phyloP scores from a whole-genome alignment of 345 rosid species.

The Corymbia maculata region DNA sequence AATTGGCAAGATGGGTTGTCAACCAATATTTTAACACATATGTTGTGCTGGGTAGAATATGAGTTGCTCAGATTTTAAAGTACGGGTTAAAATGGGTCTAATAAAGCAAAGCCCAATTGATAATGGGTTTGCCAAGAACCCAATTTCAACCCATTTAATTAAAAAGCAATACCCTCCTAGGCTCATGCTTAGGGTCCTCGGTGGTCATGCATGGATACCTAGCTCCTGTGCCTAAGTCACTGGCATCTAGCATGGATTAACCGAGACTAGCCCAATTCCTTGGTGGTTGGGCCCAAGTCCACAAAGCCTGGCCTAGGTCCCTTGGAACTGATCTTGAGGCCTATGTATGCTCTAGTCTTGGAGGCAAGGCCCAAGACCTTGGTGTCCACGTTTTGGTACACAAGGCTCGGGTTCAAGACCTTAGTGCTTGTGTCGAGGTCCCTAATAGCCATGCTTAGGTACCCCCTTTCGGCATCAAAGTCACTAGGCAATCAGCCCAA shows the following conservation, averaged over 20 bases:
- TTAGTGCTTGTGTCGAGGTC: accelerated
- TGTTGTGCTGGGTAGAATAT: background rate
- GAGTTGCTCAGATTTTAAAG: background rate
- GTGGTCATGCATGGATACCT: background rate
- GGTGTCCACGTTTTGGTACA: background rate
- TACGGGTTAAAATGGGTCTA: background rate
- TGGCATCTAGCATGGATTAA: background rate
- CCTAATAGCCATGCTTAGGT: background rate
- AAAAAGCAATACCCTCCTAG: background rate
- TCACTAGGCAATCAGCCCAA: too few species aligned
- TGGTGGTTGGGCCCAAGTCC: background rate
- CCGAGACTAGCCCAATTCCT: background rate
- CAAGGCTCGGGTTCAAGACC: background rate
- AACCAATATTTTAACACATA: background rate
- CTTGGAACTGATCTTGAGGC: background rate
- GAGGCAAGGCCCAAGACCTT: background rate
- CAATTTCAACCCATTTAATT: background rate
- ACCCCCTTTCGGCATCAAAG: accelerated
- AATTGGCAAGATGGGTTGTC: background rate
- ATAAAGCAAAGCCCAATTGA: background rate
- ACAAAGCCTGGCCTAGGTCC: background rate
- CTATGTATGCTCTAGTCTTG: background rate
- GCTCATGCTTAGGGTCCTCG: background rate
- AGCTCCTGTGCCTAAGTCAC: background rate
- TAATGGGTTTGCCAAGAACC: background rate